phyloP scores from a whole-genome alignment of 1,284 basidiomycete genomes.

The Gymnopus androsaceus region DNA sequence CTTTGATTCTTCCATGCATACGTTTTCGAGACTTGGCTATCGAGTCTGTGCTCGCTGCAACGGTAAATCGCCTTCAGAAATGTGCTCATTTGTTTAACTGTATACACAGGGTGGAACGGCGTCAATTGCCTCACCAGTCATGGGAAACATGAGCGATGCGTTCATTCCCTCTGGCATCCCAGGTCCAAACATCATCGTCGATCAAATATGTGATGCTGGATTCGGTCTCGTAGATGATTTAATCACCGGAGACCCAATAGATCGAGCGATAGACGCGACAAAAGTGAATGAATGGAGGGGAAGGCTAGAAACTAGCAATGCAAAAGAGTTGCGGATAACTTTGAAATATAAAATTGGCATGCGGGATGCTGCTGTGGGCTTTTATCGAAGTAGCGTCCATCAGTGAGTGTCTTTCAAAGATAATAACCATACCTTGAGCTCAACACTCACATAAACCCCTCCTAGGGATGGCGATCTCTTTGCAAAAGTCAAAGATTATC shows the following conservation, averaged over 20 bases:
- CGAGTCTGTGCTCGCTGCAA: slow-evolving; percentile 4
- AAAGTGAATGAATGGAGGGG: no score
- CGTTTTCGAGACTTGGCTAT: background rate
- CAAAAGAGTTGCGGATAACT: background rate
- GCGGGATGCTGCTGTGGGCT: no score
- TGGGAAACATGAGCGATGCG: background rate
- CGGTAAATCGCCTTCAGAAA: no score
- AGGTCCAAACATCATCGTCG: background rate
- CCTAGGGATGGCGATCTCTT: slow-evolving; percentile 1
- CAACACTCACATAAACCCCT: no score
- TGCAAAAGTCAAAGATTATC: background rate
- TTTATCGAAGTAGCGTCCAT: slow-evolving; percentile 2
- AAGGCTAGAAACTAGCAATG: no score
- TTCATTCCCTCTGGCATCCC: background rate
- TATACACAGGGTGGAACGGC: background rate
- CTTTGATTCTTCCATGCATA: background rate
- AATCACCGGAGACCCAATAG: background rate
- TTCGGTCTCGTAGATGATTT: background rate
- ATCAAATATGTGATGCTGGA: background rate
- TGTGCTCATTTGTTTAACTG: no score
- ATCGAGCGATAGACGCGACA: no score
- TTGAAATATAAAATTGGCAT: no score
- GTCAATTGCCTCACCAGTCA: background rate
- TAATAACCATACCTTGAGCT: no score
- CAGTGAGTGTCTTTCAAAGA: no score